Evolutionary conservation across 1,284 basidiomycete genomes (phyloP), one percentile per base, ranked within the genome.

Genomic region (Thecaphora thlaspeos): DNA sequence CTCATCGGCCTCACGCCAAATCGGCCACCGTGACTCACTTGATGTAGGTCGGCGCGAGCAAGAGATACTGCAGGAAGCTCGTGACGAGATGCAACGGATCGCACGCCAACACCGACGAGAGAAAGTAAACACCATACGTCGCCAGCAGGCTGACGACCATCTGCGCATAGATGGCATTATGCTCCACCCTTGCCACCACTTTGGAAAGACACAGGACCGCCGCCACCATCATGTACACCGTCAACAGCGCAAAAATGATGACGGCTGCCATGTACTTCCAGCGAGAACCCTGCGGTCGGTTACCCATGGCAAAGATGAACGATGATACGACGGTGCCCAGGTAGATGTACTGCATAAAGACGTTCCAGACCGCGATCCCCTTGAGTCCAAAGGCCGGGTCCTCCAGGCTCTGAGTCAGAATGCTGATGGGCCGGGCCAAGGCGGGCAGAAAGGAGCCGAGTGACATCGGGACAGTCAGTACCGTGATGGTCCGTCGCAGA

Each of bases 231-330:
- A 91, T 83, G 76, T 95, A 96, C 22, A 88, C 75, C 81, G 92
- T 93, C 36, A 94, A 43, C 7, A 87, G 56, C 8, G 88, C 88
- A 60, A 95, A 85, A 52, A 88, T 81, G 47, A 88, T 84, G 9
- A 90, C 86, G 0, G 87, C 86, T 3, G 86, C 80, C 71, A 86
- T 87, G 80, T 95, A 96, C 81, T 95, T 95, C 83, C 85, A 87
- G 63, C 84, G 84, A 1, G 89, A 90, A 84, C 90, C 88, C 79
- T 87, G 85, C 1, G 94, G 94, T 60, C 91, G 87, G 78, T 97
- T 98, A 4, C 95, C 94, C 89, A 98, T 93, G 0, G 91, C 89
- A 77, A 98, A 89, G 18, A 97, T 82, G 82, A 98, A 96, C 69
- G 87, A 89, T 0, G 89, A 87, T 17, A 93, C 83, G 17, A 96